Conservation (phyloP, 495 filamentous ascomycete genomes). For the Hypoxylon cercidicola region DNA sequence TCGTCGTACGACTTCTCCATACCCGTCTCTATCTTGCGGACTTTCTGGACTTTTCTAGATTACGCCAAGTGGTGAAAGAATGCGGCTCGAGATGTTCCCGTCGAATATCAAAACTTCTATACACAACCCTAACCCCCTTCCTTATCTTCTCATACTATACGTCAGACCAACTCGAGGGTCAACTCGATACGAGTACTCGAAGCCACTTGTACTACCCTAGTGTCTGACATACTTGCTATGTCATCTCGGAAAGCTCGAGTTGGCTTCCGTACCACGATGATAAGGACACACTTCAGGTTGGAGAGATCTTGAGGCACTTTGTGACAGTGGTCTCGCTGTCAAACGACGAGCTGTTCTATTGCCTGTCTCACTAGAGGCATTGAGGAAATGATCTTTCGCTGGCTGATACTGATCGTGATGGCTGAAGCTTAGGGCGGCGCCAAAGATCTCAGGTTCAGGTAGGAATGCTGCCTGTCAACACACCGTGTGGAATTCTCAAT, state of each 20-base stretch:
- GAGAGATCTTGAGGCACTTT: neutral
- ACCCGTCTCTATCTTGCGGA: constrained; percentile 10
- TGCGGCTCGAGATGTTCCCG: constrained; percentile 14
- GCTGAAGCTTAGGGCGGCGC: constrained; percentile 19
- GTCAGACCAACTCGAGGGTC: neutral
- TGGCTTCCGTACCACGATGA: neutral
- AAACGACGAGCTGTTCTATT: constrained; percentile 17
- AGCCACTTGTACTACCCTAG: neutral
- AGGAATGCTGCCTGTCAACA: constrained; percentile 3
- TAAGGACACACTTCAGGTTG: neutral
- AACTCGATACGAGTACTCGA: neutral
- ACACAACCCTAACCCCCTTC: neutral
- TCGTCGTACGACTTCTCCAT: constrained; percentile 39
- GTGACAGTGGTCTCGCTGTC: constrained; percentile 3
- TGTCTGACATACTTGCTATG: neutral
- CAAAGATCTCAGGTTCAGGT: constrained; percentile 15
- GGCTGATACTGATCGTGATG: constrained; percentile 11
- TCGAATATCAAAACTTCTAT: constrained; percentile 2
- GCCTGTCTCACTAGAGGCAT: constrained; percentile 32
- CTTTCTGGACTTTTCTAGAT: constrained; percentile 7
- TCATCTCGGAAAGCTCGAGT: constrained; percentile 5
- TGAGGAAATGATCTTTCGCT: constrained; percentile 29
- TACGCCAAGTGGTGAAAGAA: constrained; percentile 20
- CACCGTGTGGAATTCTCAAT: neutral
- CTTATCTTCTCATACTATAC: constrained; percentile 11